Evolutionary conservation across 2,329 filamentous ascomycete genomes (phyloP).

Genomic region (Amesomyces nigricolor): DNA sequence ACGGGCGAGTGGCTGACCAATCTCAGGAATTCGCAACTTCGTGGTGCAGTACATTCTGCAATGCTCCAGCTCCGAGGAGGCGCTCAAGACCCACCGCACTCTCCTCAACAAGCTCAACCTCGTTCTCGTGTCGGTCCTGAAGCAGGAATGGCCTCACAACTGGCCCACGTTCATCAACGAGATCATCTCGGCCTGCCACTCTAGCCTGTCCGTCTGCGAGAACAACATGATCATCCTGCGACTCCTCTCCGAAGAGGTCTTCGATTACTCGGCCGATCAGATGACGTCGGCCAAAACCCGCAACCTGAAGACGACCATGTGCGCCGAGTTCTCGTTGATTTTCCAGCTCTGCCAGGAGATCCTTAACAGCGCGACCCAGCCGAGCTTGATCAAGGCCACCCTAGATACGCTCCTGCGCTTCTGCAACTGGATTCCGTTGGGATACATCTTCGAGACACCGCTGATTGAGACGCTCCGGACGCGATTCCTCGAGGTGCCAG

Average conservation of each 20-base stretch:
- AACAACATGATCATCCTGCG: constrained; percentile 99
- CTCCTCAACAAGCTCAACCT: constrained; percentile 98
- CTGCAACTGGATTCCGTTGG: constrained; percentile 97
- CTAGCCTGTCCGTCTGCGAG: constrained; percentile 94
- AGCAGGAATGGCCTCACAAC: constrained; percentile 99
- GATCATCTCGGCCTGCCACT: constrained; percentile 94
- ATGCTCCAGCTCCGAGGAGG: constrained; percentile 83
- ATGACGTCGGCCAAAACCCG: constrained; percentile 98
- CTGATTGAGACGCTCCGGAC: constrained; percentile 92
- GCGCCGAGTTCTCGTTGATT: constrained; percentile 95
- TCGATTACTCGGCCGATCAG: constrained; percentile 96
- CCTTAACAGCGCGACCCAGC: constrained; percentile 76
- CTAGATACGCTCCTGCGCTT: constrained; percentile 93
- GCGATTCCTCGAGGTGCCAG: constrained; percentile 85
- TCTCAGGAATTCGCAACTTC: constrained; percentile 91
- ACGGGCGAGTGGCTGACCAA: constrained; percentile 10
- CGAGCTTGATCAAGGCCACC: constrained; percentile 90
- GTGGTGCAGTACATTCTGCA: constrained; percentile 98
- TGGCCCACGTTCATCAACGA: constrained; percentile 99
- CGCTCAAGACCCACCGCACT: constrained; percentile 74
- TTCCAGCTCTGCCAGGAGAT: constrained; percentile 98
- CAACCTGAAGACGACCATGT: constrained; percentile 98
- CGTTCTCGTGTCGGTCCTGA: constrained; percentile 92
- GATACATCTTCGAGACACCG: constrained; percentile 97
- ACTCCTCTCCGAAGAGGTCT: constrained; percentile 93